Evolutionary conservation across 164 flowering plant genomes (phyloP).

Genomic region (Dillenia turbinata): DNA sequence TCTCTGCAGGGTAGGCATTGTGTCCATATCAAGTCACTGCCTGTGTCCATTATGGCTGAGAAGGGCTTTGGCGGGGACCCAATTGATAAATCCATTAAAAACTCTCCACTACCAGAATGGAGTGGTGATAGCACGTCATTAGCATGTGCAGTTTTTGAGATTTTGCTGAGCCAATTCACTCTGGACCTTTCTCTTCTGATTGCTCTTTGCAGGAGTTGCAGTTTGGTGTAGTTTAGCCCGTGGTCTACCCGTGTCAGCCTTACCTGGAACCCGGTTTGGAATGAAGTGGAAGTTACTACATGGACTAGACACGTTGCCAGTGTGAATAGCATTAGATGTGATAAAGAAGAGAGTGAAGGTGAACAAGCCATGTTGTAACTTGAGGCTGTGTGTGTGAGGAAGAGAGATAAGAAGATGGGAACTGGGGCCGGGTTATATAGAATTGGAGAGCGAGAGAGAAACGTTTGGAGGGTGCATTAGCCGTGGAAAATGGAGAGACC

Average conservation of each 20-base stretch:
- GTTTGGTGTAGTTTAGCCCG: constrained; percentile 45
- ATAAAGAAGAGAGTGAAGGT: too few species aligned
- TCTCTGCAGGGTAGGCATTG: constrained; percentile 73
- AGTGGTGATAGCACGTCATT: constrained; percentile 26
- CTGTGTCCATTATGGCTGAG: constrained; percentile 75
- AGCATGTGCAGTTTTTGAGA: constrained; percentile 6
- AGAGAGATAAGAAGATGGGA: too few species aligned
- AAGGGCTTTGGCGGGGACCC: constrained; percentile 64
- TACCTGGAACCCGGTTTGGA: constrained; percentile 37
- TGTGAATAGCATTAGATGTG: too few species aligned
- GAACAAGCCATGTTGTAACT: too few species aligned
- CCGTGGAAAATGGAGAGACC: too few species aligned
- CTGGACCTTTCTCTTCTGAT: constrained; percentile 45
- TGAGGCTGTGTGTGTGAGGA: too few species aligned
- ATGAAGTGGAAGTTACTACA: too few species aligned
- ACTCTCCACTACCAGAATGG: constrained; percentile 59
- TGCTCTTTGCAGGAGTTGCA: constrained; percentile 51
- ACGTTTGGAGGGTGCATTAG: too few species aligned
- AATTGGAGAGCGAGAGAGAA: too few species aligned
- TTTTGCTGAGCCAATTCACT: constrained; percentile 33
- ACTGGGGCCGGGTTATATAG: too few species aligned
- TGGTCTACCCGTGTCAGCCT: constrained; percentile 55
- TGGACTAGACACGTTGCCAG: too few species aligned
- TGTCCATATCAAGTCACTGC: constrained; percentile 92
- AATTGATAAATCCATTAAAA: constrained; percentile 51